Conservation (phyloP, 768 basidiomycete genomes). For the Suillus weaverae region DNA sequence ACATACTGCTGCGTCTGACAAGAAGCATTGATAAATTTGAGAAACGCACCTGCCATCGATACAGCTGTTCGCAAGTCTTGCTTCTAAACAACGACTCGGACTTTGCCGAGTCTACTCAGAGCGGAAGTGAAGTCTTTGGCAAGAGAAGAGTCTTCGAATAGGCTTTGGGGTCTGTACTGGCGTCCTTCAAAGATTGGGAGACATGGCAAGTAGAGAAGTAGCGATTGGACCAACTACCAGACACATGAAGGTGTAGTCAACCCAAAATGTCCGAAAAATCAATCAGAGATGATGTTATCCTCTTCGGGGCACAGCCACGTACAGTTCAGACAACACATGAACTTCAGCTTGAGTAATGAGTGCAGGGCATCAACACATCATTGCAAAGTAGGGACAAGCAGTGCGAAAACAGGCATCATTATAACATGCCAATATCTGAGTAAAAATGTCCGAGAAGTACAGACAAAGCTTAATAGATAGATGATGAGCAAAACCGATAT, state of each 20-base stretch:
- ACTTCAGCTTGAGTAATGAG: too few species aligned
- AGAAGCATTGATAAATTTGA: neutral
- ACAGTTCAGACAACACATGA: too few species aligned
- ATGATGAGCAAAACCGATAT: neutral
- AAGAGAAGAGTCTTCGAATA: conserved; percentile 70
- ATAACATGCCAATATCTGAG: too few species aligned
- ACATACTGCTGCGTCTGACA: conserved; percentile 5
- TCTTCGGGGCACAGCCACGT: too few species aligned
- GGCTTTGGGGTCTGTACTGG: conserved; percentile 24
- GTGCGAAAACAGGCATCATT: too few species aligned
- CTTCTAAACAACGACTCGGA: conserved; percentile 57
- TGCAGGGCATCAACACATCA: too few species aligned
- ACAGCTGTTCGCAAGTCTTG: conserved; percentile 72
- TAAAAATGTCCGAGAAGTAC: neutral
- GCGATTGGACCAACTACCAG: too few species aligned
- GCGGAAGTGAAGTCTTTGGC: conserved; percentile 79
- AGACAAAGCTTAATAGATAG: neutral
- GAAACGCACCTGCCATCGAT: conserved; percentile 70
- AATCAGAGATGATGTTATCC: too few species aligned
- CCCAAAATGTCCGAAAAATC: too few species aligned
- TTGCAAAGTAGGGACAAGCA: too few species aligned
- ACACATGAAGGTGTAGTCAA: too few species aligned
- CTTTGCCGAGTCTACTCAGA: conserved; percentile 65
- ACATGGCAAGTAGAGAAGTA: neutral
- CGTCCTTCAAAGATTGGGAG: neutral